A percentile compares a stretch with the other conserved stretches of the same genome.
phyloP scores from a whole-genome alignment of 2,329 filamentous ascomycete species.

The Coniella vitis region DNA sequence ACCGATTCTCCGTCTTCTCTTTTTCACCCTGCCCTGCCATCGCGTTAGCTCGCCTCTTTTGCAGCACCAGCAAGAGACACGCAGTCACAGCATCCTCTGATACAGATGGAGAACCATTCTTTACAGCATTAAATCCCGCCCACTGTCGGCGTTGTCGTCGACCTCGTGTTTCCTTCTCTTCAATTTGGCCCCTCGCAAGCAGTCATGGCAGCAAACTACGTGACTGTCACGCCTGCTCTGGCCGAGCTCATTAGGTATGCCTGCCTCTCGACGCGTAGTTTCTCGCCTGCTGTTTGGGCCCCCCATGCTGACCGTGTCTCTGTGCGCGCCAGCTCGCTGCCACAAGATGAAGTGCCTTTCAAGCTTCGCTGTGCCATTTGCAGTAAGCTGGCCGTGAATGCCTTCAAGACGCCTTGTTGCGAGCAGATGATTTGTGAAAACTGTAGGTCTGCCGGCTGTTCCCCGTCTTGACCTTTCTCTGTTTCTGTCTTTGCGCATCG shows the following conservation, averaged over 20 bases:
- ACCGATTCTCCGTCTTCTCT: neutral
- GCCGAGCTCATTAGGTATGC: slow-evolving; percentile 52
- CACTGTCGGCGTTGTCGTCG: neutral
- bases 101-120: too few species aligned
- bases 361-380: slow-evolving; percentile 94
- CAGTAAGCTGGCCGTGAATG: slow-evolving; percentile 83
- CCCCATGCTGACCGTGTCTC: slow-evolving; percentile 3
- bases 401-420: slow-evolving; percentile 87
- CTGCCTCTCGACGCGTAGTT: neutral
- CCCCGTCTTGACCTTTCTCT: neutral
- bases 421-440: slow-evolving; percentile 89
- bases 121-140: too few species aligned
- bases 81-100: too few species aligned
- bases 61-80: too few species aligned
- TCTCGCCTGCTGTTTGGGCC: neutral
- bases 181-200: slow-evolving; percentile 3
- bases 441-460: slow-evolving; percentile 47
- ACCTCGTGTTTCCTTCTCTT: neutral
- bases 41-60: too few species aligned
- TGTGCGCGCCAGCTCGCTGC: slow-evolving; percentile 55
- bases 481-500: neutral
- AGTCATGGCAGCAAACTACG: slow-evolving; percentile 19
- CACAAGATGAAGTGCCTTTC: slow-evolving; percentile 82
- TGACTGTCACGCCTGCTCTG: slow-evolving; percentile 41
- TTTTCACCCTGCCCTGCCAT: too few species aligned